Conservation (phyloP, 2,329 filamentous ascomycete species). For the Aspergillus sp. region DNA sequence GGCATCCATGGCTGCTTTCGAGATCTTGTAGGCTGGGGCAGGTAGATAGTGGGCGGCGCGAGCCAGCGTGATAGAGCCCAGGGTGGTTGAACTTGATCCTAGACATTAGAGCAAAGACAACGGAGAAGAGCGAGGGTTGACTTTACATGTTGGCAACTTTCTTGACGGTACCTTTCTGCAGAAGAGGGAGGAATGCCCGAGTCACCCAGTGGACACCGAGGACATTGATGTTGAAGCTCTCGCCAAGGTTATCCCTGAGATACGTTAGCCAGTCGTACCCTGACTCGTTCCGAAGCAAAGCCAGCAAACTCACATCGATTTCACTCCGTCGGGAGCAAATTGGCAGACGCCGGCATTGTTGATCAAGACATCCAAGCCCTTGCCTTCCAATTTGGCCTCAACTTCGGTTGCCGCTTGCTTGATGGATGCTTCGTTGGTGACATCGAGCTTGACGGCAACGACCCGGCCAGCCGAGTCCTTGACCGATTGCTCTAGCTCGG, state of each 20-base stretch:
- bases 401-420: slow-evolving; percentile 27
- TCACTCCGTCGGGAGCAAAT: slow-evolving; percentile 4
- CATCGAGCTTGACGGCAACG: slow-evolving; percentile 27
- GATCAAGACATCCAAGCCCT: slow-evolving; percentile 30
- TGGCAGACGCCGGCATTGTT: slow-evolving; percentile 23
- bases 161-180: slow-evolving; percentile 30
- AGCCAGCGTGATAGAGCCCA: slow-evolving; percentile 34
- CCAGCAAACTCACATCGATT: slow-evolving; percentile 7
- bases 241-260: no score
- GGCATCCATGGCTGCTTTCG: slow-evolving; percentile 43
- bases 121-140: slow-evolving; percentile 1
- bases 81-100: slow-evolving; percentile 26
- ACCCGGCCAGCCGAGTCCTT: slow-evolving; percentile 25
- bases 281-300: no score
- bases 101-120: background rate
- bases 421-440: slow-evolving; percentile 28
- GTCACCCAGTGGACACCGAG: slow-evolving; percentile 30
- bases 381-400: slow-evolving; percentile 22
- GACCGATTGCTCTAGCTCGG: slow-evolving; percentile 25
- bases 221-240: slow-evolving; percentile 32
- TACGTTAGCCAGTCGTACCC: no score
- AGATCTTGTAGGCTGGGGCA: slow-evolving; percentile 37
- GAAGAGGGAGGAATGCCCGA: slow-evolving; percentile 25
- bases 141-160: slow-evolving; percentile 36
- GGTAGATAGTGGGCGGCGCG: slow-evolving; percentile 13